A percentile compares a stretch with the other conserved stretches of the same genome.
phyloP scores from a whole-genome alignment of 106 monocot genomes.

The Allium fistulosum region DNA sequence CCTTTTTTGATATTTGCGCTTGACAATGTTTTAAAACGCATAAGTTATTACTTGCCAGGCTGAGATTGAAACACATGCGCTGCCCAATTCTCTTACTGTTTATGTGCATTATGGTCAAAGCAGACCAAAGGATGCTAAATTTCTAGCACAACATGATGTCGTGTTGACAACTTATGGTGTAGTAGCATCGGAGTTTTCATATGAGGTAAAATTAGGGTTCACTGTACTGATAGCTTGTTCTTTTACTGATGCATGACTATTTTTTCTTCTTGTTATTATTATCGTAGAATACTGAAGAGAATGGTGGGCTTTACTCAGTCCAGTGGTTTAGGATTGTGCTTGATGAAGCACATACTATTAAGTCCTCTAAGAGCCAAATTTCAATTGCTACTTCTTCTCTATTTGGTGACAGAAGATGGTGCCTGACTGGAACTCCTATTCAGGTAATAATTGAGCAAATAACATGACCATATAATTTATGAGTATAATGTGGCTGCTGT shows the following conservation, averaged over 20 bases:
- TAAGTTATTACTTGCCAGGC: constrained; percentile 27
- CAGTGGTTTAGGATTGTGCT: constrained; percentile 89
- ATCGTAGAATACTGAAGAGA: constrained; percentile 70
- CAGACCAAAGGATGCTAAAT: constrained; percentile 74
- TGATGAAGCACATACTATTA: constrained; percentile 95
- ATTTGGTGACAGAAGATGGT: constrained; percentile 73
- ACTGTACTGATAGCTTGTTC: background rate
- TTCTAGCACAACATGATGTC: constrained; percentile 64
- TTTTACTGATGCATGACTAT: background rate
- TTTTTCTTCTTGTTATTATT: background rate
- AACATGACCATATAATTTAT: background rate
- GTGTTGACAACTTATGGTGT: constrained; percentile 94
- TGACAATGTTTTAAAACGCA: no score
- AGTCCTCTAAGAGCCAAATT: constrained; percentile 84
- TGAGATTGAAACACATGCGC: constrained; percentile 76
- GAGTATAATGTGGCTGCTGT: background rate
- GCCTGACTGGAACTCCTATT: constrained; percentile 95
- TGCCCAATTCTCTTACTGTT: constrained; percentile 50
- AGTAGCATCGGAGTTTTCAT: constrained; percentile 73
- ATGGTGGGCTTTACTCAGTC: constrained; percentile 79
- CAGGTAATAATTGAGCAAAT: constrained; percentile 40
- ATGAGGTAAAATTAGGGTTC: constrained; percentile 37
- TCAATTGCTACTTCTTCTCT: constrained; percentile 71
- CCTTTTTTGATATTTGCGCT: no score
- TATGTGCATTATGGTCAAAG: constrained; percentile 93